Evolutionary conservation across 345 rosid species (phyloP).

Genomic region (Corchorus capsularis): DNA sequence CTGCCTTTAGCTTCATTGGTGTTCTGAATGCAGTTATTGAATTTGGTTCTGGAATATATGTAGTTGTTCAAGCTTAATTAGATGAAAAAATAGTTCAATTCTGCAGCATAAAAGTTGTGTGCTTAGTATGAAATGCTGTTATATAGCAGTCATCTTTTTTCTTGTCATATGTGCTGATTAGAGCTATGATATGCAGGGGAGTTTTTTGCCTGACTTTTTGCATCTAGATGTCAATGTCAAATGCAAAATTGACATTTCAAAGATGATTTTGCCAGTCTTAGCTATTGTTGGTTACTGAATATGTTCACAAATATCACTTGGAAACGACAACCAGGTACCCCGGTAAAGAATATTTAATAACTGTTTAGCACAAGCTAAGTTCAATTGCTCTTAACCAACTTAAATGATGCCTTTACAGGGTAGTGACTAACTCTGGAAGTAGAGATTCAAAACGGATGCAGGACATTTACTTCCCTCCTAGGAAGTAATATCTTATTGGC

Average conservation of each 20-base stretch:
- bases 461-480: neutral
- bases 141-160: too few relatives aligned
- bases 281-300: neutral
- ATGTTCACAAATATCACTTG: neutral
- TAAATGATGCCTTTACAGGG: neutral
- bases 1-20: neutral
- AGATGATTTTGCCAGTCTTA: neutral
- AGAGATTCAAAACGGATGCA: neutral
- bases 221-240: neutral
- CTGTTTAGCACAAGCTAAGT: neutral
- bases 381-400: neutral
- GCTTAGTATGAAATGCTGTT: neutral
- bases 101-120: neutral
- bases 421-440: neutral
- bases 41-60: neutral
- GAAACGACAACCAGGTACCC: neutral
- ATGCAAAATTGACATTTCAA: neutral
- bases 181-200: neutral
- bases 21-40: neutral
- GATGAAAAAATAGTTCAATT: neutral
- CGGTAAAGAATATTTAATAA: neutral
- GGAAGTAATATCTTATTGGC: neutral
- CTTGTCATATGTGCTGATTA: neutral
- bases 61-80: neutral
- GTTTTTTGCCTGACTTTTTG: neutral